Conservation (phyloP, 2,329 filamentous ascomycete genomes). For the Alternaria sp. region DNA sequence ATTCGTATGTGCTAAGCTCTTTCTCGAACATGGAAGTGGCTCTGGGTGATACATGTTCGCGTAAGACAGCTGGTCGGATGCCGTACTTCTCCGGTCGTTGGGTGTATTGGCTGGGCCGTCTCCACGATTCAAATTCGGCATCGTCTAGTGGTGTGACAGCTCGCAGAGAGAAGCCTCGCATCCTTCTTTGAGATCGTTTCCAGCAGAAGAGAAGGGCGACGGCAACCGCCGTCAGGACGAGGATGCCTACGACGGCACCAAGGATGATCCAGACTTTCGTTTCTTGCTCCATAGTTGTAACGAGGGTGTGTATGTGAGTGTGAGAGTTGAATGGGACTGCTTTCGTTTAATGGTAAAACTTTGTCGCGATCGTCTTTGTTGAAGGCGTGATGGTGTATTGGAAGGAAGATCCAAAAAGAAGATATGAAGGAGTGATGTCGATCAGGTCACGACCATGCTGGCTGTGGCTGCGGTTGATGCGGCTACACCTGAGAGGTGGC, state of each 20-base stretch:
- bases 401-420: slow-evolving; percentile 19
- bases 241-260: slow-evolving; percentile 40
- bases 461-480: slow-evolving; percentile 26
- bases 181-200: slow-evolving; percentile 42
- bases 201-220: slow-evolving; percentile 42
- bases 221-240: slow-evolving; percentile 37
- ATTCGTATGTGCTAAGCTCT: slow-evolving; percentile 37
- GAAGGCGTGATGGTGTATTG: neutral
- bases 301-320: neutral
- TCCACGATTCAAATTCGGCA: slow-evolving; percentile 51
- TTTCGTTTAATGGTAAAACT: neutral
- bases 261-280: slow-evolving; percentile 48
- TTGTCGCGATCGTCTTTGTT: neutral
- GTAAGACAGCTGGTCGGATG: slow-evolving; percentile 37
- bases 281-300: slow-evolving; percentile 36
- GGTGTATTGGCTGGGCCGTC: slow-evolving; percentile 47
- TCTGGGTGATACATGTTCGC: slow-evolving; percentile 35
- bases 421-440: slow-evolving; percentile 24
- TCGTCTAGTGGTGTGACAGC: slow-evolving; percentile 50
- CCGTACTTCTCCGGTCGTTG: slow-evolving; percentile 45
- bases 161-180: slow-evolving; percentile 45
- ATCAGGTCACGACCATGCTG: slow-evolving; percentile 39
- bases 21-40: slow-evolving; percentile 44
- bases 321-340: neutral
- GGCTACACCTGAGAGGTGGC: slow-evolving; percentile 21